Percentiles rank a stretch among this genome's conserved stretches.
Evolutionary conservation across 176 grass and related monocot species (phyloP).

Genomic region (Bothriochloa decipiens): DNA sequence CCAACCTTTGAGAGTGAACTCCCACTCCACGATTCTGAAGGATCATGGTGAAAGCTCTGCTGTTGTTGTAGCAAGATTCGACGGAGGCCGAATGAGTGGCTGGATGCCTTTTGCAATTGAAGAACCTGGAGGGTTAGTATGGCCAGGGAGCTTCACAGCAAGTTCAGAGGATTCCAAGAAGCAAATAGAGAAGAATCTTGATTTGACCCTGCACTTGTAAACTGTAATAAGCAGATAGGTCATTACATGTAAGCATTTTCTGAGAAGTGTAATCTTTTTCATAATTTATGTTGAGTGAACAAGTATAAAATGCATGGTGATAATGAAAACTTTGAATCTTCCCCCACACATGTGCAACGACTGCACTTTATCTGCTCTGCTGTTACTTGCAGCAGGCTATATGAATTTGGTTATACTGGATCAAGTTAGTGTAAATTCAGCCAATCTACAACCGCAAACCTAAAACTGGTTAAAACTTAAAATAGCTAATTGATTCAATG

Average conservation of each 20-base stretch:
- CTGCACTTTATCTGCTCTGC: background rate
- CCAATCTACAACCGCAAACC: background rate
- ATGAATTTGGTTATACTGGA: background rate
- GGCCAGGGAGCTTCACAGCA: slow-evolving; percentile 78
- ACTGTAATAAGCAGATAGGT: slow-evolving; percentile 37
- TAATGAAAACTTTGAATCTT: background rate
- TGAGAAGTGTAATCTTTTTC: slow-evolving; percentile 14
- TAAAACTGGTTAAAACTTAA: background rate
- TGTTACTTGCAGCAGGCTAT: background rate
- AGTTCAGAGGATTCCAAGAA: slow-evolving; percentile 44
- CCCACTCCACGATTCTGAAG: slow-evolving; percentile 64
- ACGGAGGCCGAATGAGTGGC: slow-evolving; percentile 45
- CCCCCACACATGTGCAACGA: background rate
- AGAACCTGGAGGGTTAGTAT: slow-evolving; percentile 45
- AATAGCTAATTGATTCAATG: background rate
- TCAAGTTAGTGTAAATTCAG: background rate
- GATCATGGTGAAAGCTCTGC: slow-evolving; percentile 40
- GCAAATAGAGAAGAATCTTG: slow-evolving; percentile 52
- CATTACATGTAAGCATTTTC: slow-evolving; percentile 34
- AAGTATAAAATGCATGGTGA: background rate
- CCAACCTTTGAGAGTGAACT: slow-evolving; percentile 63
- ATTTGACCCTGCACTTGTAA: slow-evolving; percentile 73
- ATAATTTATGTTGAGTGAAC: background rate
- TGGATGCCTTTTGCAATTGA: slow-evolving; percentile 55
- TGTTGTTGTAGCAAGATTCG: slow-evolving; percentile 49